Conservation (phyloP, 192 early-diverging fungal genomes). For the Rhizophagus clarus region DNA sequence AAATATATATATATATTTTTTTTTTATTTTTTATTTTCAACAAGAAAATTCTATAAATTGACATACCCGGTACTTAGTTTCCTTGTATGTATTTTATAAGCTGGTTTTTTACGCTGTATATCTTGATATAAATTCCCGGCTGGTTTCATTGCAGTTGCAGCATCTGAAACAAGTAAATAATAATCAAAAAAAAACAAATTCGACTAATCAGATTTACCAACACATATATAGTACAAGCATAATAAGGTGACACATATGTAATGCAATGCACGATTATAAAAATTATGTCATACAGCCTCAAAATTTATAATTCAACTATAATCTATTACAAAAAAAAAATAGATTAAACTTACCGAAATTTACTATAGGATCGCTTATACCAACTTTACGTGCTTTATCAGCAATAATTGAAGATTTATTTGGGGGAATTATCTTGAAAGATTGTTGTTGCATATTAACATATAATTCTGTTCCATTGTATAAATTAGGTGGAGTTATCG, state of each 20-base stretch:
- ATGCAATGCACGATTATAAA: neutral
- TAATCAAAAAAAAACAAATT: neutral
- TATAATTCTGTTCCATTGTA: neutral
- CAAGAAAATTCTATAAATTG: neutral
- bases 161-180: conserved; percentile 41
- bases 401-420: conserved; percentile 45
- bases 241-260: neutral
- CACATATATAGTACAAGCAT: too few species aligned
- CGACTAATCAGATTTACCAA: too few species aligned
- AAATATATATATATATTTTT: neutral
- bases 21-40: too few species aligned
- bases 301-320: neutral
- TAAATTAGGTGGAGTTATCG: neutral
- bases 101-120: too few species aligned
- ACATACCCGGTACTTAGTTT: conserved; percentile 8
- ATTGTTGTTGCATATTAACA: conserved; percentile 1
- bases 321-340: neutral
- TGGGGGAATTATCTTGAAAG: conserved; percentile 34
- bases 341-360: conserved; percentile 33
- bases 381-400: conserved; percentile 44
- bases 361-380: conserved; percentile 46
- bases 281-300: neutral
- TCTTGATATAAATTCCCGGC: neutral
- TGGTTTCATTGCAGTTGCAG: conserved; percentile 58
- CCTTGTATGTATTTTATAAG: neutral